These are phyloP conservation scores for Calvatia gigantea DNA, from an alignment of 768 basidiomycete genomes.

Conservation along the genomic window DNA sequence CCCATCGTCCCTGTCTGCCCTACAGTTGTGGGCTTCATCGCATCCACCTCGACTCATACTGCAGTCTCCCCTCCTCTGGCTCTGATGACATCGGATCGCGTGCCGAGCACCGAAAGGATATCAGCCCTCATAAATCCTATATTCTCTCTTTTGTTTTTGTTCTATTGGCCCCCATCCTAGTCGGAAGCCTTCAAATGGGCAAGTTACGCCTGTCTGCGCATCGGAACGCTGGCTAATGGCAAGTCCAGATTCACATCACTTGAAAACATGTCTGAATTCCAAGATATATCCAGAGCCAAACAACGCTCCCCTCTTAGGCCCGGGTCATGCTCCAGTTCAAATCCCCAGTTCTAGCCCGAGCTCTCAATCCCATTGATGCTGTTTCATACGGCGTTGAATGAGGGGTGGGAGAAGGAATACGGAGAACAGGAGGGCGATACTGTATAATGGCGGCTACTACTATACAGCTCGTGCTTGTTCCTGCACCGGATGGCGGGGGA, in stretches of 20 bases:
- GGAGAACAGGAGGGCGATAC: constrained; percentile 23
- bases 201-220: constrained; percentile 54
- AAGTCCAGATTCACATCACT: constrained; percentile 17
- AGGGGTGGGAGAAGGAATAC: not conserved
- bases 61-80: constrained; percentile 21
- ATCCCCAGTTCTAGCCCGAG: not conserved
- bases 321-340: too few relatives aligned
- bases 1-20: constrained; percentile 47
- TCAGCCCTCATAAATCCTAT: constrained; percentile 48
- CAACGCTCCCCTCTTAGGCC: too few relatives aligned
- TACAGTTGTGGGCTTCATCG: constrained; percentile 43
- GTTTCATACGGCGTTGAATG: not conserved
- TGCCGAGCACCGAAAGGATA: constrained; percentile 41
- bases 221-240: constrained; percentile 37
- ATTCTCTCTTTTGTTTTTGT: constrained; percentile 55
- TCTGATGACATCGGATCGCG: constrained; percentile 11
- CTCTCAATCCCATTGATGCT: not conserved
- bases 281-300: constrained; percentile 19
- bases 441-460: constrained; percentile 50
- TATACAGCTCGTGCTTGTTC: constrained; percentile 57
- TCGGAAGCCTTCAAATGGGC: constrained; percentile 41
- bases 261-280: constrained; percentile 20
- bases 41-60: constrained; percentile 32
- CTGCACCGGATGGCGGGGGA: constrained; percentile 52
- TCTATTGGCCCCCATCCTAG: constrained; percentile 41